These are phyloP conservation scores for Fonsecaea erecta DNA, from an alignment of 2,329 filamentous ascomycete species.

Conservation along the genomic window DNA sequence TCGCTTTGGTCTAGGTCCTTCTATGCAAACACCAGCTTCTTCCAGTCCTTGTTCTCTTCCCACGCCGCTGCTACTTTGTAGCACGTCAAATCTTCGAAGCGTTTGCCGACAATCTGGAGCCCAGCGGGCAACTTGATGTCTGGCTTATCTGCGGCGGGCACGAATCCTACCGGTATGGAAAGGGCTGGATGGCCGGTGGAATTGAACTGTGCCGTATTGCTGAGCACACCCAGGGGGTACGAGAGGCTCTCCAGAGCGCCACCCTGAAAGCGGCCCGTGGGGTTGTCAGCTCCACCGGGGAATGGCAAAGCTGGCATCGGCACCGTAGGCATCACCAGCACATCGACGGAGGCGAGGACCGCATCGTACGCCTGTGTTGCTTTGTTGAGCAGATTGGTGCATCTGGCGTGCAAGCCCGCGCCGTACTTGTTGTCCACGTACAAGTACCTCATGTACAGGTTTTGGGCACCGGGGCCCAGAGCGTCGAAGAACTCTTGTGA, in stretches of 20 bases:
- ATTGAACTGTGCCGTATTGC: conserved; percentile 63
- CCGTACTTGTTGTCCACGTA: conserved; percentile 34
- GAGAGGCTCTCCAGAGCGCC: conserved; percentile 27
- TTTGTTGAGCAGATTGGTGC: conserved; percentile 47
- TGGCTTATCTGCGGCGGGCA: conserved; percentile 40
- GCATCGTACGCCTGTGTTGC: conserved; percentile 47
- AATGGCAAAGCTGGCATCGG: conserved; percentile 25
- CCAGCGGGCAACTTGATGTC: conserved; percentile 44
- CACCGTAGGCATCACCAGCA: conserved; percentile 50
- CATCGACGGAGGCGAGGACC: conserved; percentile 48
- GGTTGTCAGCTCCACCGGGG: conserved; percentile 19
- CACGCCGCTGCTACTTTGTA: conserved; percentile 29
- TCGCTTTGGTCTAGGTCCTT: not conserved
- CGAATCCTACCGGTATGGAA: conserved; percentile 55
- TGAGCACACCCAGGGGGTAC: conserved; percentile 56
- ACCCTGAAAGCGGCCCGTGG: not conserved
- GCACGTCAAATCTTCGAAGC: conserved; percentile 44
- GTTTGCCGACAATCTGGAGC: conserved; percentile 47
- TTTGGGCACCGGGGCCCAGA: conserved; percentile 40
- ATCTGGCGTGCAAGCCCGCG: conserved; percentile 48
- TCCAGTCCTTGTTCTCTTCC: conserved; percentile 55
- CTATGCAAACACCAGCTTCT: conserved; percentile 6
- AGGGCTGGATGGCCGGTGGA: conserved; percentile 63
- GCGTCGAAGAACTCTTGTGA: conserved; percentile 24
- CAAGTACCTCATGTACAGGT: conserved; percentile 50